These are phyloP conservation scores for Talaromyces sp. DNA, from an alignment of 2,329 filamentous ascomycete species.

Conservation along the genomic window DNA sequence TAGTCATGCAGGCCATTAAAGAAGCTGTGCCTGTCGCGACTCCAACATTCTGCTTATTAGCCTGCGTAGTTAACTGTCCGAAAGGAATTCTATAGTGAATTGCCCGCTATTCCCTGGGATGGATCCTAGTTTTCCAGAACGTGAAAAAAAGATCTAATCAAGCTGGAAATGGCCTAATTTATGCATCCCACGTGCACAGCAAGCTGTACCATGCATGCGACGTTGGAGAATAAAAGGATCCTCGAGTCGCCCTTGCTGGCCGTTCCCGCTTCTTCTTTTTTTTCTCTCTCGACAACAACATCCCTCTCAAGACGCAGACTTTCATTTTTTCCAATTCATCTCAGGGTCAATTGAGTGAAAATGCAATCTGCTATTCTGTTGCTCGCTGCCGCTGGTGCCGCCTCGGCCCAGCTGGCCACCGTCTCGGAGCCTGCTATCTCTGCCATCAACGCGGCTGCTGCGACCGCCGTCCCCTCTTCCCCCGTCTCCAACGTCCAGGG, in stretches of 20 bases:
- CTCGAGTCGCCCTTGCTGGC: slow-evolving; percentile 18
- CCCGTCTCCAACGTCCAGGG: slow-evolving; percentile 65
- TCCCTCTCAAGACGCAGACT: slow-evolving; percentile 6
- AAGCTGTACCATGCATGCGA: slow-evolving; percentile 4
- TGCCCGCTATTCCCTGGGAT: not conserved
- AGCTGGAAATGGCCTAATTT: not conserved
- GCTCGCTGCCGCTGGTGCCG: slow-evolving; percentile 25
- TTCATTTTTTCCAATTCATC: not conserved
- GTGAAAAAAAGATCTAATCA: not conserved
- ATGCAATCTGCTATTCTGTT: slow-evolving; percentile 41
- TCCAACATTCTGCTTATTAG: not conserved
- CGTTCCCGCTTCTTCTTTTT: slow-evolving; percentile 15
- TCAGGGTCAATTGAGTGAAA: slow-evolving; percentile 33
- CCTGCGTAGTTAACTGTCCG: not conserved
- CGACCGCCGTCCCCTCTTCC: slow-evolving; percentile 59
- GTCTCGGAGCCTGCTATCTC: slow-evolving; percentile 26
- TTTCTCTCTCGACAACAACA: slow-evolving; percentile 13
- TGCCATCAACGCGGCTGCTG: slow-evolving; percentile 36
- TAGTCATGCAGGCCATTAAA: slow-evolving; percentile 2
- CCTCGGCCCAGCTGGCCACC: slow-evolving; percentile 27
- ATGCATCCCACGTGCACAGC: not conserved
- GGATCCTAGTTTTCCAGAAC: not conserved
- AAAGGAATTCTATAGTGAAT: not conserved
- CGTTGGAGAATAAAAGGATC: slow-evolving; percentile 17
- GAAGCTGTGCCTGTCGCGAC: not conserved